Base-by-base conservation (phyloP, 139 green algal genomes). In the Coccomyxa sp. region DNA sequence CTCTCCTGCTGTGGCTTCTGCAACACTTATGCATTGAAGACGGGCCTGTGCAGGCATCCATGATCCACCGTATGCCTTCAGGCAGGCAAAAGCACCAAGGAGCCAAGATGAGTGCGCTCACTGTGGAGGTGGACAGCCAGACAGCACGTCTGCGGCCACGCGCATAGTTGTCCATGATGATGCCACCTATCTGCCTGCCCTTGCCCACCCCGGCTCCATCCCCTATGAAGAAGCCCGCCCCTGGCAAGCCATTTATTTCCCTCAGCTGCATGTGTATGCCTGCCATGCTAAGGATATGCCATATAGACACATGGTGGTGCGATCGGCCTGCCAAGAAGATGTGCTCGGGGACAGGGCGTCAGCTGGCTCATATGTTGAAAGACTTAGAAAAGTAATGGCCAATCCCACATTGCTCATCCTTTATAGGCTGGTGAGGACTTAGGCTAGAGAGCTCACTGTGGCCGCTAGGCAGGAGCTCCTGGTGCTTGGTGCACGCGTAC, bases 161-260 rank as follows among this genome's bases (percentile, higher is more conserved):
- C 2, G 78, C 82, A 76, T 91, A 97, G 88, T 94, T 95, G 80
- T 98, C 94, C 29, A 97, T 38, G 31, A 98, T 93, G 38, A 92
- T 86, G 39, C 88, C 93, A 33, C 86, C 72, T 34, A 97, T 94
- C 85, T 96, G 90, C 24, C 86, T 85, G 0, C 91, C 92, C 85
- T 97, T 97, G 78, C 93, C 93, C 73, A 97, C 91, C 0, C 93
- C 93, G 22, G 93, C 93, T 27, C 91, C 91, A 72, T 97, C 92
- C 6, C 91, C 90, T 75, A 96, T 93, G 86, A 96, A 92, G 77
- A 94, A 95, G 6, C 89, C 91, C 7, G 88, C 88, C 33, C 64
- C 64, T 71, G 64, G 33, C 64, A 34, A 37, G 2, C 33, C 64
- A 71, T 36, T 4, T 18, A 37, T 10, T 58, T 58, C 44, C 44